Evolutionary conservation across 768 basidiomycete genomes (phyloP), one percentile per base, ranked within the genome.

Genomic region (Saitozyma sp.): DNA sequence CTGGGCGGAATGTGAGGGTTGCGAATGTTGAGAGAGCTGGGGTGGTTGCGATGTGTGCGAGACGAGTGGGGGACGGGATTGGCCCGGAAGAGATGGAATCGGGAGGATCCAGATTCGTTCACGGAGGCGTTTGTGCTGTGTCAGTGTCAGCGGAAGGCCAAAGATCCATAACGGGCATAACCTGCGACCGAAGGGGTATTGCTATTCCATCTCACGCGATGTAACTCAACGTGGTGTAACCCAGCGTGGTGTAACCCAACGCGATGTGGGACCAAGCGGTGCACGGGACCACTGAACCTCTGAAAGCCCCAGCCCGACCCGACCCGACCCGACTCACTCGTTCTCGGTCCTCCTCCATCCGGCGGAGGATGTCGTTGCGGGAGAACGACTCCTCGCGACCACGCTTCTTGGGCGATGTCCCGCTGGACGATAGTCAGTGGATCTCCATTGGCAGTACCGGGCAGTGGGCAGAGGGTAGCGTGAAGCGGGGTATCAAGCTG

Each of bases 331-430:
- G 17, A 65, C 80, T 46, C 54, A 81, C 81, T 45, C 93, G 85
- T 71, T 94, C 92, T 2, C 92, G 83, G 77, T 94, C 92, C 69
- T 94, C 92, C 77, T 95, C 91, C 67, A 95, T 92, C 11, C 91
- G 87, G 62, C 88, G 87, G 73, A 91, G 84, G 38, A 91, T 85
- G 56, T 93, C 91, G n/a, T 81, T 79, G 9, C 85, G 84, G 1
- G 86, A 83, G 54, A 89, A 83, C 6, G 74, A 63, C 49, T 76
- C 64, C 40, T 59, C 68, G 48, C 70, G 71, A 14, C 49, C 54
- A 9, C 70, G 57, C 54, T 74, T 75, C 56, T 69, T 68, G 16
- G 61, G 60, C n/a, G 68, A 68, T 14, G 63, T 43, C 45, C 29
- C 29, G 29, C 29, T 29, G 29, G 43, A 46, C 61, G 29, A 29